Base-by-base conservation (phyloP, 148 eudicot genomes). In the Simmondsia chinensis region DNA sequence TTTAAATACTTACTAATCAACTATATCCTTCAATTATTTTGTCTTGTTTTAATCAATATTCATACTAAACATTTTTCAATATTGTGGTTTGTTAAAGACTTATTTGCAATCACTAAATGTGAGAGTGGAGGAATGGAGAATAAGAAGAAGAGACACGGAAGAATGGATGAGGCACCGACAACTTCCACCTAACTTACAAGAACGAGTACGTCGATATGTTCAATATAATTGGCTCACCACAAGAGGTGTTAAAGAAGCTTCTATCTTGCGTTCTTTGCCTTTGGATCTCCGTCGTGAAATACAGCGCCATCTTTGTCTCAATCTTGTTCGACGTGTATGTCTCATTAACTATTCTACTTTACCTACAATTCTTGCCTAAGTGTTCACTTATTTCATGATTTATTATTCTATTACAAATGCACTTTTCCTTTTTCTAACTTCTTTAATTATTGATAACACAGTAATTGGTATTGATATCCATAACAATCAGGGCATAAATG, bases 151-250 rank as follows among this genome's bases (percentile, higher is more conserved):
- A 55, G 97, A 89, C 18, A 85, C 88, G 0, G 97, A 89, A 33
- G 95, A 89, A 39, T 89, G 97, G 97, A 89, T 89, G 97, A 76
- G 82, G 59, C 97, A 82, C 41, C 75, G 95, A 0, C 95, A 85
- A 54, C 33, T 85, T 27, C 87, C 97, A 30, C 60, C 36, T 1
- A 58, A 57, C 0, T 52, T 89, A 52, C 97, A 82, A 66, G 88
- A 85, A 53, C 74, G 97, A 22, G 94, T 89, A 27, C 76, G 80
- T 6, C 52, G 60, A 15, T 89, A 76, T 56, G 82, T 73, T 33
- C 93, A 85, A 12, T 85, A 81, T 40, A 77, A 70, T 43, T 89
- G 95, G 97, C 61, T 81, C 1, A 76, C 95, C 4, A 89, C 97
- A 19, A 56, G 93, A 49, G 97, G 97, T 14, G 97, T 89, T 15